Base-by-base conservation (phyloP, 1,139 yeast genomes). In the Barnettozyma hawaiiensis region DNA sequence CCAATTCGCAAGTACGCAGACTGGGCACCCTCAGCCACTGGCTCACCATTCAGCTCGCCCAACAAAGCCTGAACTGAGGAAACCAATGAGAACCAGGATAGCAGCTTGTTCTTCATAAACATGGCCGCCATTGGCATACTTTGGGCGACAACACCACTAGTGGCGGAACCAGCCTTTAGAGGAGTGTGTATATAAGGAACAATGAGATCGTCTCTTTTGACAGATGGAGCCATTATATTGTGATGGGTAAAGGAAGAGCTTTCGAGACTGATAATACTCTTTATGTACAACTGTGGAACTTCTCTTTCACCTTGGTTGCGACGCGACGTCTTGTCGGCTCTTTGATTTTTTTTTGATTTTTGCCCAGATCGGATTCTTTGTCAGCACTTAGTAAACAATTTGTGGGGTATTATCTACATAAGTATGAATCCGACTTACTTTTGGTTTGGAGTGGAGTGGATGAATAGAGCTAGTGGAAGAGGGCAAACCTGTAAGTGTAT, bases 51-150 rank as follows among this genome's bases (percentile, higher is more conserved):
- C 7, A 43, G n/a, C 24, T 51, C 51, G 36, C 46, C 68, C 56
- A 73, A 62, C 48, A 54, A 60, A 1, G 73, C 51, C 51, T 69
- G 72, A 12, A 71, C 51, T 3, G 75, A 62, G 46, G 71, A 60
- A 47, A 72, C 66, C 37, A 73, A 54, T 19, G 76, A 52, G 9
- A 74, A 61, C 76, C 77, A 73, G 9, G 76, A 68, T 49, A 73
- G 63, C 56, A 72, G 55, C 42, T 53, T 56, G 47, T 52, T 53
- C 47, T 63, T 68, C 67, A 73, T 63, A 58, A 73, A 71, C 79
- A 79, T 77, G 36, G 85, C 84, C 8, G 81, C 81, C 82, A 79
- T 76, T 31, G 85, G 85, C 65, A 78, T 72, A 16, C 81, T 69
- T 59, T 78, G 84, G 24, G 78, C 69, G 31, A 79, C 62, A 58